Conservation (phyloP, 1,284 basidiomycete genomes). For the Xerocomus minutiporus region DNA sequence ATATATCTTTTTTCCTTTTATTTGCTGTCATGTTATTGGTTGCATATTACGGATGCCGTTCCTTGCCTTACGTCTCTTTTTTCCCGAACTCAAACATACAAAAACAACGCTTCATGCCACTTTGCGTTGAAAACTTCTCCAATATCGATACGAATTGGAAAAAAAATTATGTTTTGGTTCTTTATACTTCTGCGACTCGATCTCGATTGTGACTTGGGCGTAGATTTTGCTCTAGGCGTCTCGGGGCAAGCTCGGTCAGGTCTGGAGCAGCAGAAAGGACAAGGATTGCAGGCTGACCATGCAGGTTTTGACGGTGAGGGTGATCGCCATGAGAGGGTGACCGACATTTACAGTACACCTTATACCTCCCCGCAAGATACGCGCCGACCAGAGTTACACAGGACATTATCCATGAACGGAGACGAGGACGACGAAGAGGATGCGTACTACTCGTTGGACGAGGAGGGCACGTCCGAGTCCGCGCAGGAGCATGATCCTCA, state of each 20-base stretch:
- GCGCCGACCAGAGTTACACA: conserved; percentile 10
- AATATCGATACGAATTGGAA: conserved; percentile 17
- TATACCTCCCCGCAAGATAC: conserved; percentile 17
- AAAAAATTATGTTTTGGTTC: conserved; percentile 1
- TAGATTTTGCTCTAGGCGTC: conserved; percentile 1
- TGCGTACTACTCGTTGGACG: conserved; percentile 54
- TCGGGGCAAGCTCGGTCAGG: neutral
- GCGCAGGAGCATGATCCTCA: conserved; percentile 34
- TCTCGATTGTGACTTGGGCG: conserved; percentile 5
- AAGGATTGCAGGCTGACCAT: neutral
- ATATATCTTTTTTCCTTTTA: conserved; percentile 45
- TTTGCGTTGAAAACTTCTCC: conserved; percentile 1
- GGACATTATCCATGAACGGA: conserved; percentile 19
- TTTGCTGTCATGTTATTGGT: conserved; percentile 27
- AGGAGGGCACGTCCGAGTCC: conserved; percentile 34
- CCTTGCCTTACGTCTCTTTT: conserved; percentile 19
- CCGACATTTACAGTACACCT: conserved; percentile 27
- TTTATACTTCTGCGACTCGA: conserved; percentile 4
- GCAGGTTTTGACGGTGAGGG: conserved; percentile 1
- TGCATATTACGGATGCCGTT: conserved; percentile 22
- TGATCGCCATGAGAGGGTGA: conserved; percentile 8
- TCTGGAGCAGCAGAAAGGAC: neutral
- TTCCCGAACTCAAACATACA: conserved; percentile 4
- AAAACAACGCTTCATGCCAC: conserved; percentile 3
- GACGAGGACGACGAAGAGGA: conserved; percentile 40